Evolutionary conservation across 371 early-diverging fungal genomes (phyloP).

Genomic region (Mycotypha africana): DNA sequence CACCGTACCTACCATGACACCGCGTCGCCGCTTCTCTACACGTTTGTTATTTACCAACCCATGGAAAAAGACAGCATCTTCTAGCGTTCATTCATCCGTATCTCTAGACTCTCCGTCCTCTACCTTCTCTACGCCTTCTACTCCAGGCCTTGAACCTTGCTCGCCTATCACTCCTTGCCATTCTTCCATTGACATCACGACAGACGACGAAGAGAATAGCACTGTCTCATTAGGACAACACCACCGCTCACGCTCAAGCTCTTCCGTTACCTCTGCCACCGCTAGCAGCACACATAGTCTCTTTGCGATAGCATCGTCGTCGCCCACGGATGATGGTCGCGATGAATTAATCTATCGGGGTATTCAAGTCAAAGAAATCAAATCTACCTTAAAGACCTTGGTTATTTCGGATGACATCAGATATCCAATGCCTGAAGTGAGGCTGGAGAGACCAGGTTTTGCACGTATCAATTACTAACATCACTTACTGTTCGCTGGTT

Average conservation of each 20-base stretch:
- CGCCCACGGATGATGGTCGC: constrained; percentile 42
- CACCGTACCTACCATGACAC: constrained; percentile 1
- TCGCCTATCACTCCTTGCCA: constrained; percentile 2
- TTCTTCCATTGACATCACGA: neutral
- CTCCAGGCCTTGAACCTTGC: neutral
- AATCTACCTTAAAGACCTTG: constrained; percentile 42
- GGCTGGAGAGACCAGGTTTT: constrained; percentile 40
- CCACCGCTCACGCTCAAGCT: constrained; percentile 1
- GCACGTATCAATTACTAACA: constrained; percentile 38
- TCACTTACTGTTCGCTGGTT: too few relatives aligned
- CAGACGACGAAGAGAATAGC: constrained; percentile 2
- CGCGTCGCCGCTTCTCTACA: constrained; percentile 10
- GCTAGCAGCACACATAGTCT: neutral
- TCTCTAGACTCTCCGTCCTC: neutral
- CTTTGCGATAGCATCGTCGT: too few relatives aligned
- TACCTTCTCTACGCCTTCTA: neutral
- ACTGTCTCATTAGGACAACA: constrained; percentile 8
- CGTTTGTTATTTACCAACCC: constrained; percentile 6
- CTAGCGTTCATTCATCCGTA: too few relatives aligned
- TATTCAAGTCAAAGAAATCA: constrained; percentile 48
- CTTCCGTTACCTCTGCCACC: constrained; percentile 3
- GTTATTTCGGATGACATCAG: constrained; percentile 37
- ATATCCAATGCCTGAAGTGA: constrained; percentile 36
- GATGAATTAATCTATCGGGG: constrained; percentile 41
- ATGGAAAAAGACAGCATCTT: constrained; percentile 4